phyloP scores from a whole-genome alignment of 768 basidiomycete genomes.

The Epithele typhae region DNA sequence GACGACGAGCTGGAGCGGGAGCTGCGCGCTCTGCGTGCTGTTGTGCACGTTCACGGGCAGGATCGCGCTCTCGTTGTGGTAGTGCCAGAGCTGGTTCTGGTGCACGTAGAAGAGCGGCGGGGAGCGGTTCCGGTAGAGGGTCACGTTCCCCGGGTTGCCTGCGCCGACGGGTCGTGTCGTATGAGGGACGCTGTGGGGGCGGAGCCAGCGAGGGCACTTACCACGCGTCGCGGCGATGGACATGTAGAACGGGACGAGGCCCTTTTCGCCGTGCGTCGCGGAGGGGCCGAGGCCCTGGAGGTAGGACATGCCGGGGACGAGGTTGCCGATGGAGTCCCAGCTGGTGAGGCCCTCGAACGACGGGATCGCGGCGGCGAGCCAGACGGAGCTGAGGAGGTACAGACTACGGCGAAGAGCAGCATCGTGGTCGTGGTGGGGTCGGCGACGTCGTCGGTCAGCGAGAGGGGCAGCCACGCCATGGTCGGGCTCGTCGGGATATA shows the following conservation, averaged over 20 bases:
- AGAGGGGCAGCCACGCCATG: too few relatives aligned
- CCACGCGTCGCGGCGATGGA: constrained; percentile 19
- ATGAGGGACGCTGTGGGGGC: not conserved
- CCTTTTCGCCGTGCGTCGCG: not conserved
- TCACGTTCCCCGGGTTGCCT: constrained; percentile 49
- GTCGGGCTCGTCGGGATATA: too few relatives aligned
- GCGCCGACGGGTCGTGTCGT: not conserved
- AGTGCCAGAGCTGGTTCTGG: constrained; percentile 47
- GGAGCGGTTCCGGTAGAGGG: constrained; percentile 29
- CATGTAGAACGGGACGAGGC: constrained; percentile 14
- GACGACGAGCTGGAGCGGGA: constrained; percentile 46
- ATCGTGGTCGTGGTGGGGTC: too few relatives aligned
- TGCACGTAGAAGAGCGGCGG: constrained; percentile 54
- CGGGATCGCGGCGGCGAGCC: constrained; percentile 16
- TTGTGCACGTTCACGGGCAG: constrained; percentile 53
- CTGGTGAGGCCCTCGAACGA: constrained; percentile 21
- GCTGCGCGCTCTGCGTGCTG: constrained; percentile 35
- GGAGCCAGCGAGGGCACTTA: constrained; percentile 3
- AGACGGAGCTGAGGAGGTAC: constrained; percentile 3
- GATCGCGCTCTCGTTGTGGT: constrained; percentile 52
- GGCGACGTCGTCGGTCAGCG: too few relatives aligned
- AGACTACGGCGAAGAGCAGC: constrained; percentile 1
- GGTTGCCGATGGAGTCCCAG: constrained; percentile 18
- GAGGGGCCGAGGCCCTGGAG: constrained; percentile 20
- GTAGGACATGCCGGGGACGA: constrained; percentile 22